A percentile compares a stretch with the other conserved stretches of the same genome.
These are phyloP conservation scores for Ustilago nuda DNA, from an alignment of 1,284 basidiomycete genomes.

Conservation along the genomic window DNA sequence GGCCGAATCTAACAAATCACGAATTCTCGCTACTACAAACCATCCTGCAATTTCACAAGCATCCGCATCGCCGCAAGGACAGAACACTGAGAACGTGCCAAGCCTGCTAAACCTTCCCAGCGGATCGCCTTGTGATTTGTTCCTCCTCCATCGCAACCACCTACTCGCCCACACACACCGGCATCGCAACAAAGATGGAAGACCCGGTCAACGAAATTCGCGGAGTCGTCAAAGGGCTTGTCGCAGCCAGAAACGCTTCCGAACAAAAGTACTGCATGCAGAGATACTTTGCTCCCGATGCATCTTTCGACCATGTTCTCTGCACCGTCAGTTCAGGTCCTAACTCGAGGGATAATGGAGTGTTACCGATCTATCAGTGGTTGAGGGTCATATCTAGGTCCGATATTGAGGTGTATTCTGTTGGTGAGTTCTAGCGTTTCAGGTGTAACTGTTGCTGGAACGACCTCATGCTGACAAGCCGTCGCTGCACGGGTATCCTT, in stretches of 20 bases:
- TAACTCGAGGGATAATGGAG: constrained; percentile 60
- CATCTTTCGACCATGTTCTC: constrained; percentile 66
- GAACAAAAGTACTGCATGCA: constrained; percentile 61
- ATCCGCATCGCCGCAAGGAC: neutral
- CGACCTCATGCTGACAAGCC: too few relatives aligned
- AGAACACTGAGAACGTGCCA: neutral
- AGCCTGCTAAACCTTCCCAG: neutral
- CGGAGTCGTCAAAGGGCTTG: constrained; percentile 63
- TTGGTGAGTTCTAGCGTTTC: constrained; percentile 48
- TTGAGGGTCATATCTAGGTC: constrained; percentile 60
- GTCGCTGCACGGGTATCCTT: neutral
- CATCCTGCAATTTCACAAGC: constrained; percentile 1
- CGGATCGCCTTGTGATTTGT: neutral
- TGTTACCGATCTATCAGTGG: constrained; percentile 68
- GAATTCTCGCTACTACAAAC: neutral
- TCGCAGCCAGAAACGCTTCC: constrained; percentile 59
- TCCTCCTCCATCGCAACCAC: constrained; percentile 2
- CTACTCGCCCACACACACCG: neutral
- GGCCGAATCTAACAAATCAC: too few relatives aligned
- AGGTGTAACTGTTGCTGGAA: neutral
- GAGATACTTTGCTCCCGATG: constrained; percentile 61
- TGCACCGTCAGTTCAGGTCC: constrained; percentile 57
- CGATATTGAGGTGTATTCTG: constrained; percentile 56
- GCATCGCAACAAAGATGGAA: constrained; percentile 52
- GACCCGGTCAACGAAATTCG: constrained; percentile 60